A percentile compares a stretch with the other conserved stretches of the same genome.
phyloP scores from a whole-genome alignment of 495 filamentous ascomycete species.

The Cercophora sp. region DNA sequence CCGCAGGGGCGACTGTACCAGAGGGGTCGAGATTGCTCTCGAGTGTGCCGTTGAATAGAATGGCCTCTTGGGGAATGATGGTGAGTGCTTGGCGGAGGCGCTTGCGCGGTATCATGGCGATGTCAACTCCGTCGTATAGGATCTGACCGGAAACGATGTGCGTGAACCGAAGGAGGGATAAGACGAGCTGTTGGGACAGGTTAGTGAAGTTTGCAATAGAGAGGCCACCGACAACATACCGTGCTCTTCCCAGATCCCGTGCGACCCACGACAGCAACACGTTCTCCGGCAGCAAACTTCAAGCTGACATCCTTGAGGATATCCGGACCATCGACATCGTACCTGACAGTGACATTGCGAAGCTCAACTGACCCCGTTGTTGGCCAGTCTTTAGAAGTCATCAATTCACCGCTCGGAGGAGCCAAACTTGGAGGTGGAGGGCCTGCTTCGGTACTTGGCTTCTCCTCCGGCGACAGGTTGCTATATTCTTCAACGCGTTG shows the following conservation, averaged over 20 bases:
- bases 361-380: slow-evolving; percentile 46
- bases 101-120: slow-evolving; percentile 43
- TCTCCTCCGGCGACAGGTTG: slow-evolving; percentile 43
- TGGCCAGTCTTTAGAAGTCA: slow-evolving; percentile 44
- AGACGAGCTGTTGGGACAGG: slow-evolving; percentile 32
- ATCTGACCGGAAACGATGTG: slow-evolving; percentile 46
- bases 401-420: slow-evolving; percentile 21
- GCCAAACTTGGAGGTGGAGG: too few relatives aligned
- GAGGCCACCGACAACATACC: slow-evolving; percentile 20
- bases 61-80: slow-evolving; percentile 56
- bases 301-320: slow-evolving; percentile 52
- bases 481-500: slow-evolving; percentile 48
- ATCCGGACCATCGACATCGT: slow-evolving; percentile 42
- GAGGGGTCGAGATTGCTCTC: slow-evolving; percentile 49
- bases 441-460: slow-evolving; percentile 14
- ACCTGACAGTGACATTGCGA: slow-evolving; percentile 46
- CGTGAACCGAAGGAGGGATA: slow-evolving; percentile 54
- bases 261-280: slow-evolving; percentile 53
- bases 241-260: slow-evolving; percentile 60
- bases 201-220: slow-evolving; percentile 12
- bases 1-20: slow-evolving; percentile 36
- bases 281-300: slow-evolving; percentile 47
- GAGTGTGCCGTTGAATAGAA: slow-evolving; percentile 51
- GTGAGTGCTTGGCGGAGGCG: slow-evolving; percentile 50
- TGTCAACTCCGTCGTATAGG: slow-evolving; percentile 51